These are phyloP conservation scores for Urochloa ruziziensis DNA, from an alignment of 176 grass and related monocot genomes.

Conservation along the genomic window DNA sequence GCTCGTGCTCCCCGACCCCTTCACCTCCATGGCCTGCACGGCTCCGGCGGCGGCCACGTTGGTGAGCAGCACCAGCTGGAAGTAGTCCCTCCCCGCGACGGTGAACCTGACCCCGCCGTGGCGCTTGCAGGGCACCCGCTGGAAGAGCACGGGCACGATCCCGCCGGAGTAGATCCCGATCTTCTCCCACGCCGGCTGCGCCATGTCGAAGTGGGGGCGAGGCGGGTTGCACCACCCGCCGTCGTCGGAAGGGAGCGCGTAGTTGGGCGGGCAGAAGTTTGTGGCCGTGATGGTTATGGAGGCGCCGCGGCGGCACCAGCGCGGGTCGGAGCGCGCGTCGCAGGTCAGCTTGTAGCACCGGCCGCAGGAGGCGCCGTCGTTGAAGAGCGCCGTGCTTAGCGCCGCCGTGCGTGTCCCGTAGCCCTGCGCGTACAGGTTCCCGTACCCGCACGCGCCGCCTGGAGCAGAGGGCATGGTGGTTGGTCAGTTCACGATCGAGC, in stretches of 20 bases:
- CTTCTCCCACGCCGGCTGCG: conserved; percentile 69
- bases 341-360: conserved; percentile 1
- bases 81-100: conserved; percentile 24
- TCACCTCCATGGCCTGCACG: conserved; percentile 16
- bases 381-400: conserved; percentile 19
- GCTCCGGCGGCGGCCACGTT: conserved; percentile 35
- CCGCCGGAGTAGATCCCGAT: conserved; percentile 32
- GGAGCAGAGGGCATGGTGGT: no score
- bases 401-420: conserved; percentile 24
- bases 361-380: conserved; percentile 25
- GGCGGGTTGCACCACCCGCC: conserved; percentile 51
- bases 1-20: conserved; percentile 5
- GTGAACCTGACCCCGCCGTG: conserved; percentile 42
- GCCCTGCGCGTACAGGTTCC: conserved; percentile 11
- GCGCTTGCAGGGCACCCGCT: conserved; percentile 26
- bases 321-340: background rate
- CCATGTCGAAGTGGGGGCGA: conserved; percentile 64
- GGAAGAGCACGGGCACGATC: conserved; percentile 34
- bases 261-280: conserved; percentile 55
- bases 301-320: background rate
- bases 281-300: conserved; percentile 41
- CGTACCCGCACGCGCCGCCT: conserved; percentile 29
- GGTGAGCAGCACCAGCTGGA: conserved; percentile 33
- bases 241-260: background rate
- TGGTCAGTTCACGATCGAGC: background rate